Base-by-base conservation (phyloP, 331 rosid genomes). In the Malus hybrid region DNA sequence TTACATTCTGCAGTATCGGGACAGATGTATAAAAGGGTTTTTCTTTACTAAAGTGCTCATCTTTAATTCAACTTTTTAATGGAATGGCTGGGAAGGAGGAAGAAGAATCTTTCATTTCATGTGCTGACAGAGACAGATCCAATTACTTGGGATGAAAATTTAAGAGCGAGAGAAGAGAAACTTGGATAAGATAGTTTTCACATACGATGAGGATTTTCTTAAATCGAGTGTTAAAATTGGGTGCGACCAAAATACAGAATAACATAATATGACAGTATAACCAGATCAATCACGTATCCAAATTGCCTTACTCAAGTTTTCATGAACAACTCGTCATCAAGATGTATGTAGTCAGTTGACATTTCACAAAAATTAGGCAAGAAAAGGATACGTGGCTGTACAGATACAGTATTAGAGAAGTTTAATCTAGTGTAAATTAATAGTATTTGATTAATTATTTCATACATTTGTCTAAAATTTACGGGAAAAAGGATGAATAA, bases 261-360 rank as follows among this genome's bases (percentile, higher is more conserved):
- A 50, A 6, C 19, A 39, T 6, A 16, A 6, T 39, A 8, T 0
- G 12, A 39, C 0, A 2, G 44, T 39, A 39, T 9, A 0, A 1
- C 0, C 12, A 0, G 12, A 50, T 1, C 1, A 18, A 6, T 50
- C 0, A 18, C n/a, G 0, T 16, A 18, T 2, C 2, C 20, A 50
- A 16, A 6, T 16, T 50, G 1, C 19, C 8, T 0, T 50, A 15
- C 56, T 15, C 1, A 16, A 16, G 18, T 6, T 50, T 50, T 61
- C 3, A 12, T 14, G 32, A 60, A 73, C 78, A 46, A 29, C 61
- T 61, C 31, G 10, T 67, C 31, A 2, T 19, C 69, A 16, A 60
- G 76, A 60, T 73, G 69, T 39, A 20, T 6, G 16, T 73, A 39
- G 60, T 16, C 31, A 61, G 78, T 73, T 73, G 78, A 73, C 77